Evolutionary conservation across 306 rosid species (phyloP).

Genomic region (Quercus alba): DNA sequence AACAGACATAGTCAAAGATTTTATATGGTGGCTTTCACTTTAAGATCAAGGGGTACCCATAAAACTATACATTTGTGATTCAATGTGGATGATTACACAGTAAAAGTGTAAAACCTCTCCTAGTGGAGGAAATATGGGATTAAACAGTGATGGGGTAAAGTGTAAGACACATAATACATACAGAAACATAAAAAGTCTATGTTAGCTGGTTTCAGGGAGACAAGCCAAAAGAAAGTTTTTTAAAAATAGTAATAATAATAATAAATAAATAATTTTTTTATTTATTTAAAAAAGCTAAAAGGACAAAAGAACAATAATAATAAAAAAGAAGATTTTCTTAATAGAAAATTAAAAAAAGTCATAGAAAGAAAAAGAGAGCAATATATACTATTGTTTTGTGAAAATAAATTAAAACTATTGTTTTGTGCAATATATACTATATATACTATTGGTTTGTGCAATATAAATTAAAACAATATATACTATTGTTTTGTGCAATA

Average conservation of each 20-base stretch:
- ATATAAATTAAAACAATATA: background rate
- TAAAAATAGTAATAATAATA: background rate
- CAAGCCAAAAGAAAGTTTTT: conserved; percentile 13
- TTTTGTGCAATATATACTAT: background rate
- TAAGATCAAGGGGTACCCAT: background rate
- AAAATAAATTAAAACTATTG: background rate
- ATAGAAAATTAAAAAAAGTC: background rate
- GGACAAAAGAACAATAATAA: background rate
- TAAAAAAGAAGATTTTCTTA: background rate
- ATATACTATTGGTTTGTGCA: background rate
- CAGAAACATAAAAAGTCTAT: conserved; percentile 5
- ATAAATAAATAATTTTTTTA: background rate
- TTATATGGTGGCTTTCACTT: no score
- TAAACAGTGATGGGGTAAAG: conserved; percentile 2
- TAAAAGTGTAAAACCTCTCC: conserved; percentile 1
- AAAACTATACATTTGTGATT: background rate
- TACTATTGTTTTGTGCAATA: background rate
- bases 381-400: background rate
- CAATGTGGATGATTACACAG: background rate
- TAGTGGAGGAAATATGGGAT: conserved; percentile 11
- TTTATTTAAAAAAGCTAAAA: background rate
- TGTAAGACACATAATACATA: background rate
- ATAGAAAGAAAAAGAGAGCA: background rate
- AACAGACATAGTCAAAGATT: no score
- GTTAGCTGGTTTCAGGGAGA: conserved; percentile 22